Evolutionary conservation across 176 grass and related monocot genomes (phyloP).

Genomic region (Phyllostachys edulis): DNA sequence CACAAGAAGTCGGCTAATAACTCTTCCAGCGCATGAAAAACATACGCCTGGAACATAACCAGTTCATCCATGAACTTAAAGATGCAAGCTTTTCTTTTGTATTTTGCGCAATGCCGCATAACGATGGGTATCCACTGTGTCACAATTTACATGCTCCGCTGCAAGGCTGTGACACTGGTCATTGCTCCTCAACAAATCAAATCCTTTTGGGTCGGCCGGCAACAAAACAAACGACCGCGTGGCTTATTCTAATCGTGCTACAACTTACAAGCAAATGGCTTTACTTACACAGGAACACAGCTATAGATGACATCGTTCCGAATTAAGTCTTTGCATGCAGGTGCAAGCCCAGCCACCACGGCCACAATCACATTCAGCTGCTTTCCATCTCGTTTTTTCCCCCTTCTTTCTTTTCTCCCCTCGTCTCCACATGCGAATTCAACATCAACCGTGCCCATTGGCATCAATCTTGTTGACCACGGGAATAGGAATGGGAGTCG

Average conservation of each 20-base stretch:
- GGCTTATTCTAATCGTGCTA: not conserved
- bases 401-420: no score
- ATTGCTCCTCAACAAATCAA: not conserved
- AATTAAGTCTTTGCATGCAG: not conserved
- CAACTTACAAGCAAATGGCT: not conserved
- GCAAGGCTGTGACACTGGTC: not conserved
- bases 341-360: not conserved
- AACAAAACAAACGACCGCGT: not conserved
- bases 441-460: not conserved
- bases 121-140: not conserved
- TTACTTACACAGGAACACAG: not conserved
- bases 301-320: not conserved
- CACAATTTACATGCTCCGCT: not conserved
- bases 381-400: not conserved
- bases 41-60: no score
- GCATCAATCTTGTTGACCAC: not conserved
- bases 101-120: not conserved
- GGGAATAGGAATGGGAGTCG: constrained; percentile 62
- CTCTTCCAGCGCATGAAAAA: no score
- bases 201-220: not conserved
- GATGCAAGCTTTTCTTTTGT: not conserved
- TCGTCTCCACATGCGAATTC: not conserved
- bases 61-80: not conserved
- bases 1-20: no score
- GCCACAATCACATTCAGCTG: constrained; percentile 4